These are phyloP conservation scores for Hypoxylon cercidicola DNA, from an alignment of 495 filamentous ascomycete genomes.

Conservation along the genomic window DNA sequence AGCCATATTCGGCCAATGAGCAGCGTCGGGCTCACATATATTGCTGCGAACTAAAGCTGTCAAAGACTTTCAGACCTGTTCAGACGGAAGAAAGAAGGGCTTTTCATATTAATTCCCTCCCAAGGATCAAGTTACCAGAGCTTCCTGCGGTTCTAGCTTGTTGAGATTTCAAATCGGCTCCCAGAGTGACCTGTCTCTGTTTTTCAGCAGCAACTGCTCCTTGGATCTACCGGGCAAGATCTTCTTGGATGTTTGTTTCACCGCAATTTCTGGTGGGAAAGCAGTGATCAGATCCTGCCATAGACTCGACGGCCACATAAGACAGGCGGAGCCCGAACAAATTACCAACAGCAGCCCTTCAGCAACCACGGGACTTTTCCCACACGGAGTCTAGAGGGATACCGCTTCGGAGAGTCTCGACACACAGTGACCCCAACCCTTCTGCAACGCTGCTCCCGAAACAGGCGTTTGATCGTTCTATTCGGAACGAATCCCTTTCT, in stretches of 20 bases:
- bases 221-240: slow-evolving; percentile 18
- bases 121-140: slow-evolving; percentile 37
- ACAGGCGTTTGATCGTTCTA: slow-evolving; percentile 42
- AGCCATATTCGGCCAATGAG: slow-evolving; percentile 43
- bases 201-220: slow-evolving; percentile 29
- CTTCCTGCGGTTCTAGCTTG: slow-evolving; percentile 37
- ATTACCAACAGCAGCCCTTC: neutral
- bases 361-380: slow-evolving; percentile 3
- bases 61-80: slow-evolving; percentile 43
- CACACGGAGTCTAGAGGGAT: neutral
- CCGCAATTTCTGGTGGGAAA: slow-evolving; percentile 23
- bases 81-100: slow-evolving; percentile 45
- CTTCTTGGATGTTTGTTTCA: slow-evolving; percentile 46
- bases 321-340: slow-evolving; percentile 36
- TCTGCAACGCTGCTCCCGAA: slow-evolving; percentile 46
- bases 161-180: slow-evolving; percentile 34
- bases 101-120: slow-evolving; percentile 45
- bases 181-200: slow-evolving; percentile 31
- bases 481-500: slow-evolving; percentile 32
- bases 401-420: slow-evolving; percentile 13
- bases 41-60: slow-evolving; percentile 40
- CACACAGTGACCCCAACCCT: slow-evolving; percentile 28
- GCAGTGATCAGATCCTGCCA: slow-evolving; percentile 31
- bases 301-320: slow-evolving; percentile 41
- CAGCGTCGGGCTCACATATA: slow-evolving; percentile 29